Evolutionary conservation across 208 protist genomes (phyloP).

Genomic region (Acanthamoeba divionensis): DNA sequence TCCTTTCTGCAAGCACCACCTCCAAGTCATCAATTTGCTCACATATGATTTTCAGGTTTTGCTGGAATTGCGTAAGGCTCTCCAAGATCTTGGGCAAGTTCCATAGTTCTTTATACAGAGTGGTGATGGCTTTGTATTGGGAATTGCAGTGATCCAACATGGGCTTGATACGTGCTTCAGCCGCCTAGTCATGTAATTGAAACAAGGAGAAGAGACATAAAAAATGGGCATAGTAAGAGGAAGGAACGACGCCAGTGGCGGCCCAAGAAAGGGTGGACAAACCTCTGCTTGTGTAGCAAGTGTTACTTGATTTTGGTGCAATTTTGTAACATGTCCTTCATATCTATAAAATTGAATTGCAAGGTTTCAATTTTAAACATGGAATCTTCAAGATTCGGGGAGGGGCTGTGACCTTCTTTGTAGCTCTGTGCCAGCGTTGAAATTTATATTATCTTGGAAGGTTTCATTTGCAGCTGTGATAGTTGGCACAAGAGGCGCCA

Average conservation of each 20-base stretch:
- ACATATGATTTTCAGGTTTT: not conserved
- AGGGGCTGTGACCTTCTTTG: not conserved
- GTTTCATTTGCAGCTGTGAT: not conserved
- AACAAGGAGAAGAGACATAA: no score
- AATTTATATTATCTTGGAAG: not conserved
- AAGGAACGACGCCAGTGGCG: no score
- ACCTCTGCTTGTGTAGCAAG: conserved; percentile 20
- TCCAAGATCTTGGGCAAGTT: conserved; percentile 14
- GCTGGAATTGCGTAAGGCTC: conserved; percentile 10
- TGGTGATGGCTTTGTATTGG: conserved; percentile 30
- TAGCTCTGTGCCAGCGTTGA: not conserved
- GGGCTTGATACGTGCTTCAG: not conserved
- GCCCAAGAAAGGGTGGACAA: no score
- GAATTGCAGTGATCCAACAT: conserved; percentile 11
- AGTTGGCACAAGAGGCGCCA: not conserved
- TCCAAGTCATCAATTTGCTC: conserved; percentile 16
- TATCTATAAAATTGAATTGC: not conserved
- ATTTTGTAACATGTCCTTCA: not conserved
- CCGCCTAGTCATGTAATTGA: not conserved
- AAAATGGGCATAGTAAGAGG: no score
- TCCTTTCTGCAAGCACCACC: not conserved
- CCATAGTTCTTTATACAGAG: conserved; percentile 41
- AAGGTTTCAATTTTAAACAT: not conserved
- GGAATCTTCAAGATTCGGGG: not conserved
- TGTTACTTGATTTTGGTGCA: conserved; percentile 34